Conservation (phyloP, 495 filamentous ascomycete genomes). For the Aspergillus sclerotioniger region DNA sequence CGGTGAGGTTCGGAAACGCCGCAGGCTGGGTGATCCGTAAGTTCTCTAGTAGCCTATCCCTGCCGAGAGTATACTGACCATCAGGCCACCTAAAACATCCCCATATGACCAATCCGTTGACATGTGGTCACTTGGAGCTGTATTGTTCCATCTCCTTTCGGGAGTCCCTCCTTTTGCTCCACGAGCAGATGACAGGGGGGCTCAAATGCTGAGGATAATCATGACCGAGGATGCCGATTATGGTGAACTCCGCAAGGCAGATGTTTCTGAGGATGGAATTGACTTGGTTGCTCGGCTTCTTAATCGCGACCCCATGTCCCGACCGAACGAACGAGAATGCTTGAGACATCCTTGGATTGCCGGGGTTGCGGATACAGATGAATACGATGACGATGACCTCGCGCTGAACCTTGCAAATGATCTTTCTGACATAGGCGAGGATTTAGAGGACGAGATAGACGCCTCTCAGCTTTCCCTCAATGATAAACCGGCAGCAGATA, state of each 20-base stretch:
- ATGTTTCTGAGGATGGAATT: slow-evolving; percentile 62
- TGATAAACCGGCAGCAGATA: slow-evolving; percentile 38
- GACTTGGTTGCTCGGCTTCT: slow-evolving; percentile 77
- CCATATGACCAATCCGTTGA: slow-evolving; percentile 88
- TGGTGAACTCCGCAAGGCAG: slow-evolving; percentile 49
- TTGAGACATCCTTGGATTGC: slow-evolving; percentile 67
- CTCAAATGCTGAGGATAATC: slow-evolving; percentile 74
- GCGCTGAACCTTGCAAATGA: slow-evolving; percentile 42
- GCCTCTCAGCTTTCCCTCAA: slow-evolving; percentile 64
- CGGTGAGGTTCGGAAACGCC: slow-evolving; percentile 49
- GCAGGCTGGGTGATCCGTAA: slow-evolving; percentile 49
- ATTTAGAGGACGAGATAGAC: slow-evolving; percentile 45
- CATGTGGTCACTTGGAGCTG: slow-evolving; percentile 91
- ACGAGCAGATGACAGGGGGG: slow-evolving; percentile 51
- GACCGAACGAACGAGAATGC: slow-evolving; percentile 64
- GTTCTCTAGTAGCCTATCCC: slow-evolving; percentile 14
- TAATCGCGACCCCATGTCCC: slow-evolving; percentile 63
- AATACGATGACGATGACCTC: slow-evolving; percentile 44
- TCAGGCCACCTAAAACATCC: slow-evolving; percentile 43
- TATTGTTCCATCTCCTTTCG: slow-evolving; percentile 78
- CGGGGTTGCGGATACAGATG: slow-evolving; percentile 43
- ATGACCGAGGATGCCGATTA: slow-evolving; percentile 70
- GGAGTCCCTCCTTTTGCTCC: slow-evolving; percentile 76
- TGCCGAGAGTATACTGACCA: slow-evolving; percentile 19
- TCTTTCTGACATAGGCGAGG: slow-evolving; percentile 42